A percentile compares a stretch with the other conserved stretches of the same genome.
These are phyloP conservation scores for Phytomonas sp. DNA, from an alignment of 208 protist genomes.

Conservation along the genomic window DNA sequence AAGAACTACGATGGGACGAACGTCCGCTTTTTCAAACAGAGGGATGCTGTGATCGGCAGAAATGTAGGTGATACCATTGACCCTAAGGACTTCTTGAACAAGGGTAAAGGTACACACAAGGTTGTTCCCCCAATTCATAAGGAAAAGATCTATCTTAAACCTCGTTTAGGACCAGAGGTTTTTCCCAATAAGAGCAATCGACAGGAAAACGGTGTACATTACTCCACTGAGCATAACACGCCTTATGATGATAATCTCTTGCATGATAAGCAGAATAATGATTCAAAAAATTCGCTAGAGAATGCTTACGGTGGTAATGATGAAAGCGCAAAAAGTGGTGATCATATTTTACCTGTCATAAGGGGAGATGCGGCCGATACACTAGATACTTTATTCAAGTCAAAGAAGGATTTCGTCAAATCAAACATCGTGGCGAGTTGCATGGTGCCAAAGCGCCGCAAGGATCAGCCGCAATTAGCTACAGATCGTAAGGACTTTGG, in stretches of 20 bases:
- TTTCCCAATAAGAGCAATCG: neutral
- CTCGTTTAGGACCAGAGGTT: slow-evolving; percentile 26
- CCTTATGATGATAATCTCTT: neutral
- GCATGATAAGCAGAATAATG: neutral
- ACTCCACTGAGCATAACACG: neutral
- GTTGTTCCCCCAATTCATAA: slow-evolving; percentile 50
- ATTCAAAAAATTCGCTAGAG: neutral
- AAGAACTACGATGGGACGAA: slow-evolving; percentile 84
- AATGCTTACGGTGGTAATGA: neutral
- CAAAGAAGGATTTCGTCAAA: slow-evolving; percentile 83
- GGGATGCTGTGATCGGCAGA: slow-evolving; percentile 69
- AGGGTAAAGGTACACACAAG: slow-evolving; percentile 49
- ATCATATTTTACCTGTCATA: neutral
- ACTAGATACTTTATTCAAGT: slow-evolving; percentile 2
- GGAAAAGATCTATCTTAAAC: slow-evolving; percentile 65
- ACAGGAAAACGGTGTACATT: neutral
- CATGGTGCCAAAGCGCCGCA: slow-evolving; percentile 72
- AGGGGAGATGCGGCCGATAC: neutral
- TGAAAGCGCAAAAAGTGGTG: neutral
- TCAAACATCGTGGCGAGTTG: slow-evolving; percentile 92
- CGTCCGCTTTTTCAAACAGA: slow-evolving; percentile 71
- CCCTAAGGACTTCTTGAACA: slow-evolving; percentile 65
- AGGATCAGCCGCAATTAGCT: slow-evolving; percentile 45
- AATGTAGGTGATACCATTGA: slow-evolving; percentile 61
- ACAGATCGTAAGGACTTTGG: slow-evolving; percentile 81